Evolutionary conservation across 768 basidiomycete species (phyloP).

Genomic region (Pulveroboletus ravenelii): DNA sequence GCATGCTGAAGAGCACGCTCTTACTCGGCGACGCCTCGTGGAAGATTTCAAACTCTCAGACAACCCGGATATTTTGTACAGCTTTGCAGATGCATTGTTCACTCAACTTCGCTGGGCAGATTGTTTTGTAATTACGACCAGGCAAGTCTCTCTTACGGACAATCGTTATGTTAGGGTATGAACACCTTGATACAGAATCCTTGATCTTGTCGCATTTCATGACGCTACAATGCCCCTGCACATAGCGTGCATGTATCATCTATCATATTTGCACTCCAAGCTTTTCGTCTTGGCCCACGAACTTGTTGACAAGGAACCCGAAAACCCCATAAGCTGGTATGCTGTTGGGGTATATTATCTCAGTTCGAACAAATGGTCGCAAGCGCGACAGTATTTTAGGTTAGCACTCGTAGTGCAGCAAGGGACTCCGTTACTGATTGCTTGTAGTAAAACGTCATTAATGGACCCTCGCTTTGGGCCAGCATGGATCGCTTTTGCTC

Average conservation of each 20-base stretch:
- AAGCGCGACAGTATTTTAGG: slow-evolving; percentile 95
- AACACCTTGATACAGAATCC: slow-evolving; percentile 51
- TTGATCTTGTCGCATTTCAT: slow-evolving; percentile 81
- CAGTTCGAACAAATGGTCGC: slow-evolving; percentile 78
- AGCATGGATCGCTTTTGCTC: slow-evolving; percentile 97
- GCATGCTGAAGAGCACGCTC: slow-evolving; percentile 74
- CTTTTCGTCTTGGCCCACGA: slow-evolving; percentile 96
- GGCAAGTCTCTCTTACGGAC: slow-evolving; percentile 39
- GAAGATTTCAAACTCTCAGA: slow-evolving; percentile 81
- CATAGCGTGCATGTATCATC: slow-evolving; percentile 97
- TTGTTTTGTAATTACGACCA: slow-evolving; percentile 82
- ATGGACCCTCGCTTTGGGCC: slow-evolving; percentile 97
- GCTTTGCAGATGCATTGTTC: slow-evolving; percentile 88
- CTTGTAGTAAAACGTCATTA: slow-evolving; percentile 81
- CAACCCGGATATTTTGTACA: slow-evolving; percentile 89
- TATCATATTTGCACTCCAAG: slow-evolving; percentile 85
- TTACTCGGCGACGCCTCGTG: slow-evolving; percentile 73
- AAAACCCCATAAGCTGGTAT: slow-evolving; percentile 94
- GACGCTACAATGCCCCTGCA: slow-evolving; percentile 88
- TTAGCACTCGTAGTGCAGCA: slow-evolving; percentile 30
- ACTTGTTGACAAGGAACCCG: slow-evolving; percentile 90
- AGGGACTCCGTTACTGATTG: slow-evolving; percentile 5
- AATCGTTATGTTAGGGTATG: background rate
- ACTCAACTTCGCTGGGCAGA: slow-evolving; percentile 89
- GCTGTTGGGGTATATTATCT: slow-evolving; percentile 98